These are phyloP conservation scores for Sinapis alba DNA, from an alignment of 441 rosid genomes.

Conservation along the genomic window DNA sequence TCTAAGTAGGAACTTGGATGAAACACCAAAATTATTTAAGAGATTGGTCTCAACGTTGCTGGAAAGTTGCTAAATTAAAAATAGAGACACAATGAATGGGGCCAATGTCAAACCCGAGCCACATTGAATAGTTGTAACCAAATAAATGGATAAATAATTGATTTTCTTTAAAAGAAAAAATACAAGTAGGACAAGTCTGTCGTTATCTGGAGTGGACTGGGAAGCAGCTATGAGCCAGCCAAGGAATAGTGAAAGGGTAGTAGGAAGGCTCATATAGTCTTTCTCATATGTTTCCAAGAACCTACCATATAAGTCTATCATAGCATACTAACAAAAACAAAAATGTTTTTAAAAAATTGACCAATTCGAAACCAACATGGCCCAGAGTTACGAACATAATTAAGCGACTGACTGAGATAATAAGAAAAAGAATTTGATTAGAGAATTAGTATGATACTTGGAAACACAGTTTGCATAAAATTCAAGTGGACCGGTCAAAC, in stretches of 20 bases:
- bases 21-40: conserved; percentile 11
- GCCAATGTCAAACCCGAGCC: conserved; percentile 21
- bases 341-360: too few relatives aligned
- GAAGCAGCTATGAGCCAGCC: conserved; percentile 27
- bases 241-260: conserved; percentile 12
- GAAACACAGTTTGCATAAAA: too few relatives aligned
- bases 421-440: not conserved
- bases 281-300: conserved; percentile 1
- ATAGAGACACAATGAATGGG: conserved; percentile 23
- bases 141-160: not conserved
- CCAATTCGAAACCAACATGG: not conserved
- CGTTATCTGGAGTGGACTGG: conserved; percentile 16
- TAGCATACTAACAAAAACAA: not conserved
- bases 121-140: conserved; percentile 11
- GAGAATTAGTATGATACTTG: too few relatives aligned
- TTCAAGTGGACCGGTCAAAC: too few relatives aligned
- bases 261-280: conserved; percentile 21
- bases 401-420: not conserved
- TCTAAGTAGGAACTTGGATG: conserved; percentile 28
- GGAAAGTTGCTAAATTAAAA: conserved; percentile 6
- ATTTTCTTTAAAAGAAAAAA: not conserved
- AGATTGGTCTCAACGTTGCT: conserved; percentile 29
- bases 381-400: not conserved
- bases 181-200: conserved; percentile 6
- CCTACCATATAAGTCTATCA: not conserved